Conservation (phyloP, 2,329 filamentous ascomycete species). For the Lecanosticta acicola region DNA sequence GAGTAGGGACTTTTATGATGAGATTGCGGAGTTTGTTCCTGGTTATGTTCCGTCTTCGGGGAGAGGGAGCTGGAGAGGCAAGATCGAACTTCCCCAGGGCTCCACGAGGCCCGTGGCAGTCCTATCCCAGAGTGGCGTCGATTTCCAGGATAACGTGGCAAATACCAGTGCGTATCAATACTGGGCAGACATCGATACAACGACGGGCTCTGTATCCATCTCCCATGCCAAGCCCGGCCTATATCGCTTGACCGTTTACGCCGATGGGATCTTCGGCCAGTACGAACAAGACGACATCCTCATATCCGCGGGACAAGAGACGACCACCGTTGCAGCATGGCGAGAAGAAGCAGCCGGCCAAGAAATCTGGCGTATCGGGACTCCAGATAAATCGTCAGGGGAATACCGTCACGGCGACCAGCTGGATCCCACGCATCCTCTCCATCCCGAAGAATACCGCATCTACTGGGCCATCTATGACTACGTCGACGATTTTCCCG, state of each 20-base stretch:
- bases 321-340: slow-evolving; percentile 44
- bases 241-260: slow-evolving; percentile 60
- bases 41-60: slow-evolving; percentile 52
- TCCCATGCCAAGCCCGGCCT: slow-evolving; percentile 51
- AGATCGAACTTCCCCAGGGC: slow-evolving; percentile 48
- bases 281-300: slow-evolving; percentile 50
- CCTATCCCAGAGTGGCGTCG: slow-evolving; percentile 47
- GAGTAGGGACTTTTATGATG: slow-evolving; percentile 59
- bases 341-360: slow-evolving; percentile 50
- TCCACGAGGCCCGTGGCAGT: slow-evolving; percentile 52
- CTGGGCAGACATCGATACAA: slow-evolving; percentile 50
- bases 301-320: slow-evolving; percentile 40
- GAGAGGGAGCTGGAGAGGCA: slow-evolving; percentile 48
- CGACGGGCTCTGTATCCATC: slow-evolving; percentile 47
- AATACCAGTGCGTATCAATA: slow-evolving; percentile 56
- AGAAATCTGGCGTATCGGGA: slow-evolving; percentile 59
- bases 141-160: slow-evolving; percentile 56
- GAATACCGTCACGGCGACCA: slow-evolving; percentile 56
- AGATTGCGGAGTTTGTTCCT: slow-evolving; percentile 54
- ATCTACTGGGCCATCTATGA: slow-evolving; percentile 59
- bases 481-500: slow-evolving; percentile 54
- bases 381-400: slow-evolving; percentile 55
- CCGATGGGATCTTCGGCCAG: slow-evolving; percentile 57
- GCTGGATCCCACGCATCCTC: slow-evolving; percentile 44
- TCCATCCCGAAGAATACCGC: slow-evolving; percentile 53